Base-by-base conservation (phyloP, 331 rosid genomes). In the Erythrophleum ivorense region DNA sequence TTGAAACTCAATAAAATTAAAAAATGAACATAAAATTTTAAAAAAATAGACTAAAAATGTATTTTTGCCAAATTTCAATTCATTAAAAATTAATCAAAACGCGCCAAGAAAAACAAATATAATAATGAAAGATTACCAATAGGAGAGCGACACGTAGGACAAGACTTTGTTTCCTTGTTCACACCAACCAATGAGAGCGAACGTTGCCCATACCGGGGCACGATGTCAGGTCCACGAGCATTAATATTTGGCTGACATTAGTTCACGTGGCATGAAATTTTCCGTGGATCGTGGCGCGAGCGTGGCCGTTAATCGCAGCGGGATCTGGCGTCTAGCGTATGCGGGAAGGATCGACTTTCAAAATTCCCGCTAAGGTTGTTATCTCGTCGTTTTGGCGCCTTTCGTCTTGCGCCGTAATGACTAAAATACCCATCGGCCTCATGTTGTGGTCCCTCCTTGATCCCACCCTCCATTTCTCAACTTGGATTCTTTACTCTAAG, bases 301-400 rank as follows among this genome's bases (percentile, higher is more conserved):
- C 21, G 6, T 69, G 78, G 67, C 87, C 92, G 81, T 79, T 29
- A 63, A 40, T n/a, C 3, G 16, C 40, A 31, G 54, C 34, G 29
- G 62, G 36, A 48, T 67, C 36, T n/a, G 79, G 58, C 29, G 13
- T 68, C 31, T 33, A 18, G 41, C 7, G 40, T 59, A 40, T 7
- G 16, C 6, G 43, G 38, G 57, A 67, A 31, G 72, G 60, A 77
- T 68, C 74, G 84, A 80, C 71, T 87, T 84, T 81, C 85, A 84
- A 86, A 86, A 84, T 87, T 87, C 86, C 88, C 88, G 88, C 87
- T 83, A 73, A 73, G 63, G 54, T 78, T 57, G 78, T 71, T 11
- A 73, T 71, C 78, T 16, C 36, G 5, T 75, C 8, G 18, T 58
- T 60, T 85, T 75, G 86, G 70, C 46, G 83, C 75, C 80, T 77